These are phyloP conservation scores for Arachis hypogaea DNA, from an alignment of 306 rosid genomes.

Conservation along the genomic window DNA sequence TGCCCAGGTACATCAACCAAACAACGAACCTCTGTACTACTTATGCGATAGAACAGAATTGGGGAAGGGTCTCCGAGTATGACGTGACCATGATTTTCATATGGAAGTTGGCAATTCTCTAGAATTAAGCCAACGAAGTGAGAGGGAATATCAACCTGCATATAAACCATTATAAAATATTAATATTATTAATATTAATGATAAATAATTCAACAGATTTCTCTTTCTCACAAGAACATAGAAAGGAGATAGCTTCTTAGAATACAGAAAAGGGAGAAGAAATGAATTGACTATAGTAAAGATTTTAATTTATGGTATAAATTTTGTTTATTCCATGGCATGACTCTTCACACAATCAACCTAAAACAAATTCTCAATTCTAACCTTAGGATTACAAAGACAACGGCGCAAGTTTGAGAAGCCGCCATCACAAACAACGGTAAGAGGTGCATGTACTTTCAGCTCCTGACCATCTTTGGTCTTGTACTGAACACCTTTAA, in stretches of 20 bases:
- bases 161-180: conserved; percentile 33
- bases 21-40: conserved; percentile 93
- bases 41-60: conserved; percentile 87
- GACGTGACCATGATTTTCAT: conserved; percentile 92
- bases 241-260: neutral
- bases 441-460: conserved; percentile 80
- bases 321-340: conserved; percentile 14
- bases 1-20: conserved; percentile 96
- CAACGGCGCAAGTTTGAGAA: conserved; percentile 97
- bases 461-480: conserved; percentile 71
- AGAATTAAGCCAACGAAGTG: conserved; percentile 87
- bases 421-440: conserved; percentile 97
- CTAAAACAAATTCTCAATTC: conserved; percentile 42
- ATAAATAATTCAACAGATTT: conserved; percentile 20
- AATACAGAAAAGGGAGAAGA: neutral
- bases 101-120: conserved; percentile 90
- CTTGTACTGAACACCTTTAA: conserved; percentile 92
- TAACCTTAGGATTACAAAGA: conserved; percentile 89
- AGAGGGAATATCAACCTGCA: conserved; percentile 93
- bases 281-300: conserved; percentile 2
- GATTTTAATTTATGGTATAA: neutral
- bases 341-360: conserved; percentile 17
- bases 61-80: conserved; percentile 96
- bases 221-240: conserved; percentile 9
- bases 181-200: conserved; percentile 3